Evolutionary conservation across 23 red algal species (phyloP), one percentile per base, ranked within the genome.

Genomic region (Gracilaria gracilis): DNA sequence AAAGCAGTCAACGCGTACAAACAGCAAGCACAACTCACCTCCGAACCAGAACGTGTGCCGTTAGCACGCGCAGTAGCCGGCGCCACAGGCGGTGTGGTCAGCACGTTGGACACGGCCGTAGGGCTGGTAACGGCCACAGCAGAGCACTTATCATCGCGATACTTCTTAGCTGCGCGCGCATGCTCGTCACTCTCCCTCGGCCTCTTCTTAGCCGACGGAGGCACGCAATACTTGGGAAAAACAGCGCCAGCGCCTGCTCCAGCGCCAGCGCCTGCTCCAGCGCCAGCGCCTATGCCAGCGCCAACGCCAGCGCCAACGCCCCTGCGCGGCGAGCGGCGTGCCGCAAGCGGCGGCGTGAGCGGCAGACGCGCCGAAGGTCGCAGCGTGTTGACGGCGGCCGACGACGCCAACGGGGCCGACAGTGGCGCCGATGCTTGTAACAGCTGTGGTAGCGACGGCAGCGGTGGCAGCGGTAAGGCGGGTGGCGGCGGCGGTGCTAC

Each of bases 381-480:
- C 54, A 58, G 23, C 19, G 19, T 58, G 54, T 58, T 38, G 15
- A 33, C 15, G 17, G 75, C 35, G 15, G 75, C 27, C 42, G 75
- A 2, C 42, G 75, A 2, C 42, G 75, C 13, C 42, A 49, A 37
- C 75, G 75, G 50, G 13, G 21, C 4, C 37, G 75, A 3, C 35
- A 40, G 27, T 9, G 75, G 38, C 25, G 36, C 7, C 38, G 75
- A 79, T 9, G 75, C 1, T 24, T 21, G 28, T 25, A 79, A 37
- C 75, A 46, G 42, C 42, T 46, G 42, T 11, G 46, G 50, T 23
- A 77, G 69, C 32, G 67, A 1, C 31, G 84, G 84, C 5, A 61
- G 69, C 47, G 84, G 69, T 6, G 81, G 84, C 44, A 77, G 65
- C 39, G 84, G 65, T 32, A 88, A 40, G 0, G 84, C 67, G 53